Base-by-base conservation (phyloP, 2,329 filamentous ascomycete species). In the Botryotinia globosa region DNA sequence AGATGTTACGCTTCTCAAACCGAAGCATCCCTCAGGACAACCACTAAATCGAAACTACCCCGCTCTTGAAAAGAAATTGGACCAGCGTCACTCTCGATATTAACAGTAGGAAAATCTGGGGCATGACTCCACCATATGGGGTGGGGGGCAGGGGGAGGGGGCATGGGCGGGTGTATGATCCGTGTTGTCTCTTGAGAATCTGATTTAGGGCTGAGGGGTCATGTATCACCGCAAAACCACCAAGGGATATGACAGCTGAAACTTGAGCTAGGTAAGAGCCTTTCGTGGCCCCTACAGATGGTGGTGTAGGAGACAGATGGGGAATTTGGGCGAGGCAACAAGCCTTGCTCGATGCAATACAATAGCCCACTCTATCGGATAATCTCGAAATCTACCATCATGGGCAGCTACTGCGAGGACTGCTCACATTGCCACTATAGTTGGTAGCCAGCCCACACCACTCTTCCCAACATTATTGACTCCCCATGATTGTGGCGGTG, bases 331-430 rank as follows among this genome's bases (percentile, higher is more conserved):
- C 65, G n/a, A 37, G 48, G 65, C 65, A 69, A 61, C 62, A 68
- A 68, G 63, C 70, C 70, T 72, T 72, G 70, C 70, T 68, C 61
- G 63, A 56, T 34, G 34, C 25, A 42, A 29, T 56, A 56, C 34
- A 56, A 54, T 29, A 54, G 10, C 48, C 63, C 34, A 67, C 48
- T 56, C 34, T 39, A 61, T 25, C 39, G 39, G 8, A 22, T 4
- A 44, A 61, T 22, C 22, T 61, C 67, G 18, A 69, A 25, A n/a
- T 45, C 37, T 29, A 69, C 51, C 67, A 32, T 42, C 29, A 9
- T 20, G 63, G 37, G 7, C 39, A 68, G 42, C 63, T 48, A 37
- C 39, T 25, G 63, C 48, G 56, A 67, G 54, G 59, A 58, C 64
- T 67, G 37, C 70, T 68, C 51, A 67, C 63, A 48, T 68, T 39